Evolutionary conservation across 176 grass and related monocot species (phyloP), one percentile per base, ranked within the genome.

Genomic region (Juncus inflexus): DNA sequence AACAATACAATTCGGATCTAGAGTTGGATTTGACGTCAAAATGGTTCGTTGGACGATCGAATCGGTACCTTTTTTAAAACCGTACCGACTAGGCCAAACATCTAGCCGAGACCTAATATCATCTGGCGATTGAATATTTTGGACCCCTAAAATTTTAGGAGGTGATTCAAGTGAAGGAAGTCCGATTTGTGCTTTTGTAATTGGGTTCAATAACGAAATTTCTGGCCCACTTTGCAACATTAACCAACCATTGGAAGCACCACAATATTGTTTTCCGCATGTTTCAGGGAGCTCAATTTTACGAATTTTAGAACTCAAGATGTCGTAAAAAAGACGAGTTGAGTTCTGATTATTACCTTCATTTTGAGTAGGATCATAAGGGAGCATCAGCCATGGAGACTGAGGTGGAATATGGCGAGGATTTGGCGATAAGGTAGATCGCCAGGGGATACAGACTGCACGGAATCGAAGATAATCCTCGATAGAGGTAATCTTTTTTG

Each of bases 311-410:
- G 51, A 57, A 14, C 8, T 58, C 9, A 50, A 70, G 4, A 70
- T 42, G 37, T 70, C 66, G 40, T 70, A 70, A 36, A 70, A 70
- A 37, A 70, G 55, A 55, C 52, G 66, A 40, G 15, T 15, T 3
- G 37, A 41, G 7, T n/a, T 47, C 43, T 47, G 1, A 9, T 58
- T 12, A 5, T 70, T 15, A 69, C 51, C 52, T 70, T 70, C 36
- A 3, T 57, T 39, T 42, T 15, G 15, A 56, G 53, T 12, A 10
- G 36, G 66, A 41, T 70, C 52, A 15, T 70, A 70, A 53, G 66
- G 66, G 37, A 70, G 66, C 66, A 70, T 40, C 8, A 70, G 12
- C 66, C 52, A 70, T 19, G 52, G 66, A 7, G 40, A 15, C n/a
- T 57, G 66, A 70, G 35, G 52, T 37, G 50, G 66, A 12, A 70